A percentile compares a stretch with the other conserved stretches of the same genome.
Conservation (phyloP, 192 early-diverging fungal genomes). For the Backusella tarrabulga region DNA sequence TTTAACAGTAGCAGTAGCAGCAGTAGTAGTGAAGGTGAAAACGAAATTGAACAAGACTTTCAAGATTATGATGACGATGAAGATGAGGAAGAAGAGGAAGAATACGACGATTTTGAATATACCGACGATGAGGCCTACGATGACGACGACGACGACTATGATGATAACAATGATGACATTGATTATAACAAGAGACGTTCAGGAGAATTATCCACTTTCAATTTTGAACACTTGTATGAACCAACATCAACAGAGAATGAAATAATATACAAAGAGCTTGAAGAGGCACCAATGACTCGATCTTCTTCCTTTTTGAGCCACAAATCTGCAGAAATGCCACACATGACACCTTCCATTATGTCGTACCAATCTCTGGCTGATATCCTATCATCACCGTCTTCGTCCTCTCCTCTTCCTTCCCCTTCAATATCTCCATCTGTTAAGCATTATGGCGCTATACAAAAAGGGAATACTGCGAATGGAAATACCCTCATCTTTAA, state of each 20-base stretch:
- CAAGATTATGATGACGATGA: background rate
- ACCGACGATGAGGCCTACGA: background rate
- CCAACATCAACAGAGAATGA: slow-evolving; percentile 3
- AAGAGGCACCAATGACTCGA: background rate
- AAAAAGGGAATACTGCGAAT: background rate
- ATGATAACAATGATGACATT: background rate
- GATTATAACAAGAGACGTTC: background rate
- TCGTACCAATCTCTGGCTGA: slow-evolving; percentile 23
- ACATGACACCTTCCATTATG: background rate
- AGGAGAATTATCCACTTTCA: background rate
- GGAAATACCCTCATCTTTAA: background rate
- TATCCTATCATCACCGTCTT: slow-evolving; percentile 2
- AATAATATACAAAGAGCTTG: background rate
- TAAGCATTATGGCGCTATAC: background rate
- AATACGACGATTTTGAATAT: background rate
- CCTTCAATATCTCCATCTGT: background rate
- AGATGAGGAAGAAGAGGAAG: background rate
- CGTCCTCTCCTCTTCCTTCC: background rate
- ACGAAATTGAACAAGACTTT: background rate
- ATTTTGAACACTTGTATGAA: background rate
- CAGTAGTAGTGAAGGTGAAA: background rate
- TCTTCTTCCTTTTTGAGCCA: slow-evolving; percentile 2
- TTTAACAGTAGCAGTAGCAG: background rate
- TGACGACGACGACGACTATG: background rate
- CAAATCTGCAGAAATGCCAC: background rate